phyloP scores from a whole-genome alignment of 495 filamentous ascomycete species.

The Usnea hakonensis region DNA sequence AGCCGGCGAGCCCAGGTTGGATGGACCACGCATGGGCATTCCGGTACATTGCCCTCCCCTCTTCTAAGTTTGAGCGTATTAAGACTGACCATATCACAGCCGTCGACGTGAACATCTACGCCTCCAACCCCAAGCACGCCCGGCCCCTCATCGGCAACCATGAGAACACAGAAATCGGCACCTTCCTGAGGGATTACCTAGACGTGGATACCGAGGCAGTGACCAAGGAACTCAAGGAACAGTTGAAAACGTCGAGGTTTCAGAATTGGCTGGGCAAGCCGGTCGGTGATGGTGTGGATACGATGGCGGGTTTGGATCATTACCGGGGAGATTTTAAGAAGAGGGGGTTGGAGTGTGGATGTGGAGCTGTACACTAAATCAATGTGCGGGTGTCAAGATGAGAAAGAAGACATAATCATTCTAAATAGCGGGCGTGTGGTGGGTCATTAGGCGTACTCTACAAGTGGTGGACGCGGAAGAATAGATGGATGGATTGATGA shows the following conservation, averaged over 20 bases:
- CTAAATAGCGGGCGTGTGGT: background rate
- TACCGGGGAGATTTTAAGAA: constrained; percentile 45
- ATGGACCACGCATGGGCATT: constrained; percentile 88
- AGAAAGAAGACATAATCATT: background rate
- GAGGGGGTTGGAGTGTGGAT: too few species aligned
- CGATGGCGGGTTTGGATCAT: constrained; percentile 36
- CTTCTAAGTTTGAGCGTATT: background rate
- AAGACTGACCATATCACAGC: background rate
- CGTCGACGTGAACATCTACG: constrained; percentile 90
- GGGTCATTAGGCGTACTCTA: background rate
- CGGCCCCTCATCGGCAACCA: constrained; percentile 67
- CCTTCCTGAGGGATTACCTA: constrained; percentile 71
- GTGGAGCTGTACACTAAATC: too few species aligned
- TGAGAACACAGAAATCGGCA: constrained; percentile 89
- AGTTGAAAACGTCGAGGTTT: constrained; percentile 29
- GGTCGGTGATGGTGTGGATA: constrained; percentile 31
- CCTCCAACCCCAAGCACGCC: constrained; percentile 44
- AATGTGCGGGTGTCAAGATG: too few species aligned
- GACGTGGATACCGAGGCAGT: constrained; percentile 68
- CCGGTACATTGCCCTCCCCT: constrained; percentile 21
- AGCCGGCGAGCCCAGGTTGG: constrained; percentile 81
- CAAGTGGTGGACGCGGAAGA: background rate
- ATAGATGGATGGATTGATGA: background rate
- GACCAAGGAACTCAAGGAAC: constrained; percentile 63
- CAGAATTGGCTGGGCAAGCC: constrained; percentile 41